Evolutionary conservation across 257 asterid species (phyloP), one percentile per base, ranked within the genome.

Genomic region (Plectranthus barbatus): DNA sequence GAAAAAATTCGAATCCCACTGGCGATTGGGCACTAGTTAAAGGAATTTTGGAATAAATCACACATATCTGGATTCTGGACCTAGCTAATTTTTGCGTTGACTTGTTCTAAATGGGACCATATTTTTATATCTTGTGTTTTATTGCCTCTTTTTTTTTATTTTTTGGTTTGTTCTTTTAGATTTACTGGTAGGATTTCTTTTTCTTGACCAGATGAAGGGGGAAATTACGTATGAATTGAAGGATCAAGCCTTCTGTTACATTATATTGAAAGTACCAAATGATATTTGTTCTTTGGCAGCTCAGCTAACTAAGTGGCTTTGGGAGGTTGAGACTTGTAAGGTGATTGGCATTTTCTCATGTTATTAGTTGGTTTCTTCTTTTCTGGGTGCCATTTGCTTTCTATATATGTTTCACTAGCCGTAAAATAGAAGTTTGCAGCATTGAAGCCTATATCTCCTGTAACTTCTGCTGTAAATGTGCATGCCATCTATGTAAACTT

Each of bases 241-340:
- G 86, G 99, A 92, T 80, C 94, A 80, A 40, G 99, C 99, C 60
- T 83, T 77, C 59, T 86, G 97, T 66, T 92, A 80, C 66, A 79
- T 52, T 68, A 61, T 87, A 33, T 31, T 72, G 65, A 79, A 79
- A 58, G 77, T 79, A 47, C 97, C 97, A 13, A 74, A 74, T 48
- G 95, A 92, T 77, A 71, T 85, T 34, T 87, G 97, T 81, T 78
- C 87, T 75, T 74, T 92, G 77, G 86, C 96, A 67, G 80, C 83
- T 54, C 78, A 67, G 33, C 79, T 86, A 37, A 67, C 95, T 12
- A 82, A 77, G 64, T 92, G 99, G 99, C 81, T 92, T 66, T 84
- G 79, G 42, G 91, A 92, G 80, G 87, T 92, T 46, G 97, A 92
- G 79, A 83, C 67, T 62, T 83, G 87, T 66, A 92, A 92, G 99